These are phyloP conservation scores for Diplodia scrobiculata DNA, from an alignment of 2,329 filamentous ascomycete species.

Conservation along the genomic window DNA sequence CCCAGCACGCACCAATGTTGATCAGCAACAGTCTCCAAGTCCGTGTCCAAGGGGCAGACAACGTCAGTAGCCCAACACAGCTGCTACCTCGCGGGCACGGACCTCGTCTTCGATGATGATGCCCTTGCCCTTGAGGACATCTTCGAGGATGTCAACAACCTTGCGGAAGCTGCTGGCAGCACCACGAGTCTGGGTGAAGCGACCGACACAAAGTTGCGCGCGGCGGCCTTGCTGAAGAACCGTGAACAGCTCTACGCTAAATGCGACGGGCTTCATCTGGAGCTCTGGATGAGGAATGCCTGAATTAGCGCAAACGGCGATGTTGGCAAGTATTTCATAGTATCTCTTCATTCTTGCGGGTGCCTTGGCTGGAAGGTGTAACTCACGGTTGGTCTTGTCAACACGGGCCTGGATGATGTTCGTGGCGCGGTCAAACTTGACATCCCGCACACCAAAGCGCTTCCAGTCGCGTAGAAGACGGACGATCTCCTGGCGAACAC, in stretches of 20 bases:
- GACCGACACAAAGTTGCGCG: slow-evolving; percentile 74
- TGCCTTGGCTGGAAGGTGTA: slow-evolving; percentile 1
- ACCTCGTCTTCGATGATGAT: slow-evolving; percentile 64
- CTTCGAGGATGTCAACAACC: slow-evolving; percentile 74
- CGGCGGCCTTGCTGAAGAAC: slow-evolving; percentile 82
- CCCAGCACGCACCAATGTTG: not conserved
- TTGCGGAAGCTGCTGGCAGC: slow-evolving; percentile 86
- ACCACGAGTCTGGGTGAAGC: slow-evolving; percentile 88
- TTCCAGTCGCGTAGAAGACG: slow-evolving; percentile 77
- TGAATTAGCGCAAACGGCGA: not conserved
- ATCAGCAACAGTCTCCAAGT: not conserved
- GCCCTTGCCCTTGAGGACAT: slow-evolving; percentile 65
- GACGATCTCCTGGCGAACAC: slow-evolving; percentile 75
- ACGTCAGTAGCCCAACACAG: not conserved
- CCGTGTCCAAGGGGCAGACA: not conserved
- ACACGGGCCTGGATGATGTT: slow-evolving; percentile 81
- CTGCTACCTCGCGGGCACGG: not conserved
- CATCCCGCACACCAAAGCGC: slow-evolving; percentile 75
- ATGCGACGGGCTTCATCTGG: slow-evolving; percentile 81
- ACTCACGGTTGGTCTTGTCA: slow-evolving; percentile 75
- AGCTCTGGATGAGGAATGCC: slow-evolving; percentile 59
- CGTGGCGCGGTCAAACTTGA: slow-evolving; percentile 75
- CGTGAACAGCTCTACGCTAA: slow-evolving; percentile 84
- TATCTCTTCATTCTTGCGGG: slow-evolving; percentile 1
- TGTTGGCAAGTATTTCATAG: slow-evolving; percentile 2